Percentiles rank a stretch among this genome's conserved stretches.
Conservation (phyloP, 257 asterid species). For the Salvia miltiorrhiza region DNA sequence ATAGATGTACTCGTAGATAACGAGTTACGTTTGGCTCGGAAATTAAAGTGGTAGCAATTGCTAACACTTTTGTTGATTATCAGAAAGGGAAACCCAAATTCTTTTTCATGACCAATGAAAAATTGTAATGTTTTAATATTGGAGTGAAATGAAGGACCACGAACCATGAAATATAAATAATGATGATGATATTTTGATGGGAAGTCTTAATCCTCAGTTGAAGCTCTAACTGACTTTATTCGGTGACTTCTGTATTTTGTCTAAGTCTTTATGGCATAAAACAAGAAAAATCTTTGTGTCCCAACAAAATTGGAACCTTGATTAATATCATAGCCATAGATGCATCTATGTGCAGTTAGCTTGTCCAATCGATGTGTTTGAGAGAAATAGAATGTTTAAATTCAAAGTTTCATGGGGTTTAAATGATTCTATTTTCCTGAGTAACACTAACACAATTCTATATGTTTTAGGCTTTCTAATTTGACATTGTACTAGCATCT, state of each 20-base stretch:
- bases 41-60: slow-evolving; percentile 30
- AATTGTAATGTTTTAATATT: slow-evolving; percentile 11
- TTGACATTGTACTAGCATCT: too few relatives aligned
- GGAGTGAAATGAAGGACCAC: slow-evolving; percentile 74
- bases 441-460: too few relatives aligned
- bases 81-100: slow-evolving; percentile 19
- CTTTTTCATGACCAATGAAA: slow-evolving; percentile 17
- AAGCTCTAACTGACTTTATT: slow-evolving; percentile 26
- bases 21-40: slow-evolving; percentile 8
- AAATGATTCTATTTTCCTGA: too few relatives aligned
- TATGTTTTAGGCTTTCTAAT: too few relatives aligned
- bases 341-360: slow-evolving; percentile 22
- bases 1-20: too few relatives aligned
- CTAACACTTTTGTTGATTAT: slow-evolving; percentile 32
- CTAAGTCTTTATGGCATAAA: slow-evolving; percentile 16
- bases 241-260: slow-evolving; percentile 28
- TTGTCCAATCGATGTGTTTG: slow-evolving; percentile 8
- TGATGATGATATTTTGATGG: slow-evolving; percentile 36
- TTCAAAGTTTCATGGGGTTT: neutral
- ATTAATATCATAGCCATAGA: slow-evolving; percentile 32
- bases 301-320: slow-evolving; percentile 33
- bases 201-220: slow-evolving; percentile 41
- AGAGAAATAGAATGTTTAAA: neutral
- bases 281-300: slow-evolving; percentile 30
- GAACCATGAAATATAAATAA: slow-evolving; percentile 17